Base-by-base conservation (phyloP, 495 filamentous ascomycete genomes). In the Patellaria atrata region DNA sequence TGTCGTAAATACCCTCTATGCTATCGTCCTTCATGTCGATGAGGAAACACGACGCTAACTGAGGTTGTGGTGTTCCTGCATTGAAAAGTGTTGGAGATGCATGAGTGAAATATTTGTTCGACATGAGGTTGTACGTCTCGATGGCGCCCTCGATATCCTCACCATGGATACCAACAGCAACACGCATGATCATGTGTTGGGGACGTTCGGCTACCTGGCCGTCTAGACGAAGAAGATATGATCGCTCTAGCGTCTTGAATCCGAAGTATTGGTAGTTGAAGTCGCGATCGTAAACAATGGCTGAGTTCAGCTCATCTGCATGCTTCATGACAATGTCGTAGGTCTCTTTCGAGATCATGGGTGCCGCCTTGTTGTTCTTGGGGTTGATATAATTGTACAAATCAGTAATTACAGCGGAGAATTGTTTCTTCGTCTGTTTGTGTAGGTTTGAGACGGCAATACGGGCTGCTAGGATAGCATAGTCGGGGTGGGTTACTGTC, bases 231-330 rank as follows among this genome's bases (percentile, higher is more conserved):
- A 97, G 73, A 16, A 97, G 76, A 51, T 97, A 97, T 53, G 89
- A 96, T 32, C 89, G 77, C 67, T 97, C 89, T 25, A 97, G 68
- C 2, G 89, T 97, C 73, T 97, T 97, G 77, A 97, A 97, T 37
- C 89, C 89, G 40, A 97, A 97, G 65, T 84, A 97, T 65, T 97
- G 92, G 65, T 97, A 97, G 68, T 96, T 94, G 71, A 97, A 97
- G 54, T 97, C 89, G 37, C 89, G 77, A 61, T 97, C 89, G 46
- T 96, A 97, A 44, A 97, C 89, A 50, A 97, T 96, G 44, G 89
- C 87, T 11, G 89, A 94, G 67, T 97, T 93, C 23, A 97, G 69
- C 53, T 96, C 89, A 15, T 92, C 87, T 35, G 79, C 82, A 57
- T 97, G 82, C 56, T 81, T 82, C 80, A 87, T 85, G 46, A 97